Percentiles rank a stretch among this genome's conserved stretches.
phyloP scores from a whole-genome alignment of 331 rosid genomes.

The Erythrophleum ivorense region DNA sequence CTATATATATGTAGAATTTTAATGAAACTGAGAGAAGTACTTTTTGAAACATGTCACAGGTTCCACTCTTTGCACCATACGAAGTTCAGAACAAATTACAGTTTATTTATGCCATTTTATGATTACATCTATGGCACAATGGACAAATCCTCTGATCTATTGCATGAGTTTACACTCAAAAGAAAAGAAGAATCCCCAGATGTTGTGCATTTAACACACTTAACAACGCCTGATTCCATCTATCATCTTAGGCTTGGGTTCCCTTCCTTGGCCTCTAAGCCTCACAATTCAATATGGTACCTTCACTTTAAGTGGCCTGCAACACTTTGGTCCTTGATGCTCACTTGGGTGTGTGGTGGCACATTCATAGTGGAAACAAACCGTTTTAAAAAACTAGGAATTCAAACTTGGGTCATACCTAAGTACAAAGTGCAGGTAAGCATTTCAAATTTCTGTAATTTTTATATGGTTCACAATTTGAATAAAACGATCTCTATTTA shows the following conservation, averaged over 20 bases:
- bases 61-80: conserved; percentile 90
- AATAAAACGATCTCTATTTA: no score
- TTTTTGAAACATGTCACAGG: conserved; percentile 36
- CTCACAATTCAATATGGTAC: conserved; percentile 60
- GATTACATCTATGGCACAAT: conserved; percentile 71
- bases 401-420: conserved; percentile 56
- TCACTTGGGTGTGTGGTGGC: conserved; percentile 51
- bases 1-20: no score
- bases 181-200: conserved; percentile 58
- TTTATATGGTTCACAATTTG: neutral
- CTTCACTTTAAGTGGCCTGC: conserved; percentile 68
- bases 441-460: neutral
- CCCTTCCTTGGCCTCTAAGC: conserved; percentile 67
- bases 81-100: conserved; percentile 78
- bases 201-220: conserved; percentile 68
- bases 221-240: conserved; percentile 70
- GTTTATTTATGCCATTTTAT: conserved; percentile 80
- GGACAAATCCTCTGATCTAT: conserved; percentile 57
- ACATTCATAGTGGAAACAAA: conserved; percentile 50
- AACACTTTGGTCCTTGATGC: conserved; percentile 53
- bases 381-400: conserved; percentile 39
- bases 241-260: conserved; percentile 65
- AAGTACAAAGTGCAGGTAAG: conserved; percentile 9
- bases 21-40: no score
- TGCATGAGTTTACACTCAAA: conserved; percentile 51